A percentile compares a stretch with the other conserved stretches of the same genome.
Evolutionary conservation across 345 rosid genomes (phyloP).

Genomic region (Eucalyptus rudis): DNA sequence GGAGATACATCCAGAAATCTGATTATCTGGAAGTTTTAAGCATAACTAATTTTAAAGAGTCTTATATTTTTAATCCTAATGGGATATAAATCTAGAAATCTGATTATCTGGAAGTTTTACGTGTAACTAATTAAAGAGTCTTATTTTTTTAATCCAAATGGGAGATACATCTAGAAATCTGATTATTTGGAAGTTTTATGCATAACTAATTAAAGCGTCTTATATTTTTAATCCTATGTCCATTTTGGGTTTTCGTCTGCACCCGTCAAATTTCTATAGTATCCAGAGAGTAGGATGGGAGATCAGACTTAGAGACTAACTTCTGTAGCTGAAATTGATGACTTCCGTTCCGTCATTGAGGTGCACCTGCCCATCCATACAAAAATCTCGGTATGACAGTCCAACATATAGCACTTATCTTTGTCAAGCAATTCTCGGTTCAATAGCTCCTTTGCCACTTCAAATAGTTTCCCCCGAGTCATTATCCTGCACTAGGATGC

Average conservation of each 20-base stretch:
- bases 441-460: slow-evolving; percentile 27
- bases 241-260: background rate
- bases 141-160: background rate
- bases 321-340: slow-evolving; percentile 55
- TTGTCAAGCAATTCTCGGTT: slow-evolving; percentile 46
- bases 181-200: background rate
- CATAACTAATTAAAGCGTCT: background rate
- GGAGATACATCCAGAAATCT: background rate
- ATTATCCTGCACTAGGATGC: slow-evolving; percentile 37
- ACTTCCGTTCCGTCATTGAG: slow-evolving; percentile 53
- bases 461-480: slow-evolving; percentile 40
- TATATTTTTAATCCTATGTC: background rate
- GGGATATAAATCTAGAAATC: background rate
- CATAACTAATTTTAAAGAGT: background rate
- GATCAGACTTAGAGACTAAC: slow-evolving; percentile 15
- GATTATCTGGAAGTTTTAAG: background rate
- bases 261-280: background rate
- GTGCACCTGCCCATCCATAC: slow-evolving; percentile 86
- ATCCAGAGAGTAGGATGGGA: background rate
- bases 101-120: background rate
- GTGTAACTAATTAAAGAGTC: background rate
- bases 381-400: slow-evolving; percentile 47
- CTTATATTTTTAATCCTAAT: background rate
- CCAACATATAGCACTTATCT: slow-evolving; percentile 75
- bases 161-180: background rate